phyloP scores from a whole-genome alignment of 2,329 filamentous ascomycete genomes.

The Ascochyta koolunga region DNA sequence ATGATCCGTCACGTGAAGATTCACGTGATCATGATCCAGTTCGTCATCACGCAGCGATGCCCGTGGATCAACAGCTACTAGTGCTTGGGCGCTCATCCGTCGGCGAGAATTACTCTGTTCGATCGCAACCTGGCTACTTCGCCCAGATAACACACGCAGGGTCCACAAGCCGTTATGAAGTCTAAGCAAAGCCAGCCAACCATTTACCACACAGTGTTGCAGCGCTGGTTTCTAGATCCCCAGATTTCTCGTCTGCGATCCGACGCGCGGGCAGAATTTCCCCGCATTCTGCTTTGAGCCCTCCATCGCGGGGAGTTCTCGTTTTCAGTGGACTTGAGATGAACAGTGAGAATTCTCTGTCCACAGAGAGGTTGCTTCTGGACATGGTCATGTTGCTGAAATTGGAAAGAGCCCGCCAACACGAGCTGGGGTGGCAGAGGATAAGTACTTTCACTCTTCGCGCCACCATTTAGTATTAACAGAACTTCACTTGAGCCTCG shows the following conservation, averaged over 20 bases:
- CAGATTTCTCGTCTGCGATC: slow-evolving; percentile 16
- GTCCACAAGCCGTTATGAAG: slow-evolving; percentile 22
- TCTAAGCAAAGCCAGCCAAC: slow-evolving; percentile 32
- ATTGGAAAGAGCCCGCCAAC: slow-evolving; percentile 11
- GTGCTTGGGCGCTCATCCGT: slow-evolving; percentile 3
- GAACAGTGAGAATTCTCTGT: slow-evolving; percentile 24
- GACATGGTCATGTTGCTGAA: slow-evolving; percentile 6
- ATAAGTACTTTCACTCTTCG: slow-evolving; percentile 15
- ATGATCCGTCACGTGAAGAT: too few species aligned
- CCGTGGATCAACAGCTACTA: slow-evolving; percentile 21
- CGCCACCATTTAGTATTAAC: slow-evolving; percentile 5
- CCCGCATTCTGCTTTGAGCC: slow-evolving; percentile 25
- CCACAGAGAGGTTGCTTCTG: slow-evolving; percentile 6
- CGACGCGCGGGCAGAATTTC: slow-evolving; percentile 37
- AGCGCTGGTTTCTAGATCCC: slow-evolving; percentile 29
- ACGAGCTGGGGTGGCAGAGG: slow-evolving; percentile 32
- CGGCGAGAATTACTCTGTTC: slow-evolving; percentile 40
- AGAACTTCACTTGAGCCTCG: not conserved
- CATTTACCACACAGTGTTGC: slow-evolving; percentile 20
- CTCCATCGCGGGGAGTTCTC: slow-evolving; percentile 19
- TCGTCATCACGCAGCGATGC: slow-evolving; percentile 29
- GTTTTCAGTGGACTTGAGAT: slow-evolving; percentile 27
- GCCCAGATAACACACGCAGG: slow-evolving; percentile 18
- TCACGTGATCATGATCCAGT: slow-evolving; percentile 18
- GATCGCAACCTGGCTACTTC: slow-evolving; percentile 16